phyloP scores from a whole-genome alignment of 129 eudicot genomes.

The Tagetes erecta region DNA sequence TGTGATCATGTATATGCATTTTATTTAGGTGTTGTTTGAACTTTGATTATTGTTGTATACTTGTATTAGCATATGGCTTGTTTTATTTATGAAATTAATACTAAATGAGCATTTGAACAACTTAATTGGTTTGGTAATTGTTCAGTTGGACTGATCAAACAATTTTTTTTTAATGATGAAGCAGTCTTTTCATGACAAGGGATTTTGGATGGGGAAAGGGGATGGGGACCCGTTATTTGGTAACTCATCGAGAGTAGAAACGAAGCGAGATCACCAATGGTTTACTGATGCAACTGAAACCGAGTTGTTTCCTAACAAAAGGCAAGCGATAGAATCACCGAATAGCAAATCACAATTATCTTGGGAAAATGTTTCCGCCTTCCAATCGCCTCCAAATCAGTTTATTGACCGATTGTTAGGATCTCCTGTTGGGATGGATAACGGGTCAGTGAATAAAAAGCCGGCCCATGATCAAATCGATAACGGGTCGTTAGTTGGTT shows the following conservation, averaged over 20 bases:
- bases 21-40: not conserved
- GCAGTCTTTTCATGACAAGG: slow-evolving; percentile 68
- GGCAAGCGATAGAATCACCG: slow-evolving; percentile 61
- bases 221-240: slow-evolving; percentile 53
- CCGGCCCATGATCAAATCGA: slow-evolving; percentile 39
- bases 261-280: slow-evolving; percentile 71
- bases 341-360: slow-evolving; percentile 44
- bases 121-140: not conserved
- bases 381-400: slow-evolving; percentile 57
- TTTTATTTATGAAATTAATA: not conserved
- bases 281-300: slow-evolving; percentile 58
- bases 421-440: slow-evolving; percentile 37
- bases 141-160: not conserved
- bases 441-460: slow-evolving; percentile 35
- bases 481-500: slow-evolving; percentile 43
- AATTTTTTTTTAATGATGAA: not conserved
- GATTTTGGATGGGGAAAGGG: slow-evolving; percentile 70
- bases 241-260: slow-evolving; percentile 53
- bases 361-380: slow-evolving; percentile 58
- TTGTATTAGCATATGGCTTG: not conserved
- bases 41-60: not conserved
- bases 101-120: slow-evolving; percentile 12
- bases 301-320: slow-evolving; percentile 68
- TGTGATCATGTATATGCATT: slow-evolving; percentile 14
- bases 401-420: slow-evolving; percentile 70